phyloP scores from a whole-genome alignment of 2,329 filamentous ascomycete genomes.

The Aspergillus luchuensis region DNA sequence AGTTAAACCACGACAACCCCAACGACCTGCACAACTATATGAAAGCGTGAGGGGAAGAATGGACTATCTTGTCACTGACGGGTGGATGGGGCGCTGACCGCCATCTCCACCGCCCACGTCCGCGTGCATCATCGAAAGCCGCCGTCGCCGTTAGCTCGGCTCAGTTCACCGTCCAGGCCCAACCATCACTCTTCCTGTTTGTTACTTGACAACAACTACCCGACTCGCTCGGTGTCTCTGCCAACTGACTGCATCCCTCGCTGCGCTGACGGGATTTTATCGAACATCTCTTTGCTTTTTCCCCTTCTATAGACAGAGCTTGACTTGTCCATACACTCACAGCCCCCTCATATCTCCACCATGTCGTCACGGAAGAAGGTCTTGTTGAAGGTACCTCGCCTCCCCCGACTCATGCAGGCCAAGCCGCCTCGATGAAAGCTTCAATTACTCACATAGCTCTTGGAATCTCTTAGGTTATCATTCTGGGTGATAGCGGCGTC shows the following conservation, averaged over 20 bases:
- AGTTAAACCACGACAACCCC: conserved; percentile 1
- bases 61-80: not conserved
- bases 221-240: not conserved
- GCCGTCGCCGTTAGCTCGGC: conserved; percentile 12
- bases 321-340: conserved; percentile 9
- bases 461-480: conserved; percentile 73
- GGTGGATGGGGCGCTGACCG: conserved; percentile 25
- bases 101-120: conserved; percentile 34
- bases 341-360: conserved; percentile 18
- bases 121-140: conserved; percentile 37
- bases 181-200: conserved; percentile 13
- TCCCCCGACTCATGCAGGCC: not conserved
- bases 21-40: conserved; percentile 19
- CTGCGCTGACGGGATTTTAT: not conserved
- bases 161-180: conserved; percentile 14
- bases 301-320: not conserved
- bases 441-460: conserved; percentile 14
- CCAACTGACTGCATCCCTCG: conserved; percentile 1
- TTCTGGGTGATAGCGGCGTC: conserved; percentile 97
- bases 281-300: not conserved
- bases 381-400: conserved; percentile 70
- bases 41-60: conserved; percentile 17
- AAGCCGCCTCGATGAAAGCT: not conserved
- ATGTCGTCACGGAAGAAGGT: conserved; percentile 90
- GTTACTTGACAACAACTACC: conserved; percentile 4